Evolutionary conservation across 352 stramenopile species (phyloP).

Genomic region (Phytophthora hibernalis): DNA sequence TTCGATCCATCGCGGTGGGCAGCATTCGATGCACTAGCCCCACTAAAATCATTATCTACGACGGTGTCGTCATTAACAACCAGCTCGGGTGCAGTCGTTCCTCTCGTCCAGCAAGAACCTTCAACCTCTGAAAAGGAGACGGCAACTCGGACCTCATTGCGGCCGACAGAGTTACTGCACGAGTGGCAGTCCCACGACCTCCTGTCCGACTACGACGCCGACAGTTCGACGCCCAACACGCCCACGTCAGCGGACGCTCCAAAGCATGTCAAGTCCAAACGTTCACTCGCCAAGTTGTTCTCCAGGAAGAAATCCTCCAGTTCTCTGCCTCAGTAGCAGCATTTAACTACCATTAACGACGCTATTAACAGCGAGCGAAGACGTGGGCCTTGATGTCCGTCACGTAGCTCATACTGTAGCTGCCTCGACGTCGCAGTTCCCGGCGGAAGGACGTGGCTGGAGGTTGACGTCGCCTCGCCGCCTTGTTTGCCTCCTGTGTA

Average conservation of each 20-base stretch:
- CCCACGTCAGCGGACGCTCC: conserved; percentile 10
- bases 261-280: conserved; percentile 33
- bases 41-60: conserved; percentile 57
- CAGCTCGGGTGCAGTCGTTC: conserved; percentile 25
- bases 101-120: conserved; percentile 3
- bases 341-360: conserved; percentile 35
- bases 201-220: conserved; percentile 16
- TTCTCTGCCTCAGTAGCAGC: conserved; percentile 1
- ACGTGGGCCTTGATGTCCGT: conserved; percentile 90
- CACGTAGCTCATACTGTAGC: conserved; percentile 90
- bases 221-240: conserved; percentile 23
- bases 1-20: conserved; percentile 78
- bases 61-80: conserved; percentile 33
- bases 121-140: neutral
- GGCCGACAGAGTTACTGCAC: conserved; percentile 13
- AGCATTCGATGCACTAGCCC: conserved; percentile 69
- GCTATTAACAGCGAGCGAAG: conserved; percentile 65
- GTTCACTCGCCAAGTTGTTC: conserved; percentile 42
- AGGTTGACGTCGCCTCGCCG: conserved; percentile 19
- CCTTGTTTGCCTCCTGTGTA: conserved; percentile 40
- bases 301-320: conserved; percentile 40
- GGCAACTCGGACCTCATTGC: conserved; percentile 6
- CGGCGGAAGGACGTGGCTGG: conserved; percentile 77
- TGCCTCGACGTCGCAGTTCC: conserved; percentile 81
- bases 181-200: conserved; percentile 9